These are phyloP conservation scores for Tolypocladium ovalisporum DNA, from an alignment of 2,329 filamentous ascomycete species.

Conservation along the genomic window DNA sequence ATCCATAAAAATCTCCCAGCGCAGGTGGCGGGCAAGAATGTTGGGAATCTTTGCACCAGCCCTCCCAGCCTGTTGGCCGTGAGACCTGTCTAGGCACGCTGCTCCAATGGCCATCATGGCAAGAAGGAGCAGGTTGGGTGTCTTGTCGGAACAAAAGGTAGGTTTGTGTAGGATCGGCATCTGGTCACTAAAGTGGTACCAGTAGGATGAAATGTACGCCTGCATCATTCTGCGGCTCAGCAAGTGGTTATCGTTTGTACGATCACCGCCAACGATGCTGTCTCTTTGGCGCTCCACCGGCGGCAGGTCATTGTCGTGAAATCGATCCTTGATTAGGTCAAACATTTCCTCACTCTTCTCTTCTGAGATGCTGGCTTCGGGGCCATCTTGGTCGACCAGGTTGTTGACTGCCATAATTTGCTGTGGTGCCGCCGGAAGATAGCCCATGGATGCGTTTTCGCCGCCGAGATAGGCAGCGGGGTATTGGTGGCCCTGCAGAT, in stretches of 20 bases:
- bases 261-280: slow-evolving; percentile 67
- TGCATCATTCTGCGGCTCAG: slow-evolving; percentile 93
- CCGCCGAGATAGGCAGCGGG: slow-evolving; percentile 35
- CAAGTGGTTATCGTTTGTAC: slow-evolving; percentile 51
- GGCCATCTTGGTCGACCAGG: slow-evolving; percentile 67
- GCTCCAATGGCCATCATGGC: slow-evolving; percentile 90
- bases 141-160: slow-evolving; percentile 81
- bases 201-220: slow-evolving; percentile 85
- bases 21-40: slow-evolving; percentile 85
- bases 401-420: slow-evolving; percentile 88
- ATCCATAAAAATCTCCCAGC: slow-evolving; percentile 94
- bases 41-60: slow-evolving; percentile 76
- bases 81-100: slow-evolving; percentile 74
- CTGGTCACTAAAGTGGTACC: slow-evolving; percentile 90
- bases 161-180: slow-evolving; percentile 90
- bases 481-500: slow-evolving; percentile 31
- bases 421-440: slow-evolving; percentile 51
- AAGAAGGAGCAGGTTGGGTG: slow-evolving; percentile 72
- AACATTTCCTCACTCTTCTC: slow-evolving; percentile 78
- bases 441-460: slow-evolving; percentile 37
- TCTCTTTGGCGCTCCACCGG: slow-evolving; percentile 67
- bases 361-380: slow-evolving; percentile 73
- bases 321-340: slow-evolving; percentile 69
- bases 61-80: slow-evolving; percentile 62
- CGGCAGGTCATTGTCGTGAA: slow-evolving; percentile 69